Evolutionary conservation across 2,329 filamentous ascomycete genomes (phyloP), one percentile per base, ranked within the genome.

Genomic region (Fusarium austroafricanum): DNA sequence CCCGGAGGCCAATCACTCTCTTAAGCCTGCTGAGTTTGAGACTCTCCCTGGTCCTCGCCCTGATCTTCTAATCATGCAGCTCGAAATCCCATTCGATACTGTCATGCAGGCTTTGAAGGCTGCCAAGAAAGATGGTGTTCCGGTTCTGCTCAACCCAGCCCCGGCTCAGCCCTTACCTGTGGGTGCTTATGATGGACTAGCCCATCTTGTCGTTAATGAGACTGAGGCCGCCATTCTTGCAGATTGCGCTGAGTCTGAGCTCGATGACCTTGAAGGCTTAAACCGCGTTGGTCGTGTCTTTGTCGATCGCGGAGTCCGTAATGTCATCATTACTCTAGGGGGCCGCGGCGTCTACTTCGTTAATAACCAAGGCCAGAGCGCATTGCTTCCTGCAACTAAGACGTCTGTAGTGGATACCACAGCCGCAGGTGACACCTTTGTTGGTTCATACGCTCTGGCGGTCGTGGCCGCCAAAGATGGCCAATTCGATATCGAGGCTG

Each of bases 391-490:
- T 4, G 93, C 92, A 0, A 84, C 87, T 65, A 90, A 91, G 78
- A 90, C 93, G 6, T 80, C 78, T 20, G 95, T 98, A 3, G 88
- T 97, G 6, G 95, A 98, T 78, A 98, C 95, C 2, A 98, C 95
- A 10, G 95, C 92, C 3, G 96, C 96, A 7, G 95, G 95, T 0
- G 95, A 98, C 78, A 97, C 95, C 0, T 97, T 97, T 80, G 92
- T 96, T 7, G 95, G 96, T 3, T 91, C 89, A 21, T 97, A 97
- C 77, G 92, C 93, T 4, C 87, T 96, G 26, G 87, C 89, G 58
- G 86, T 91, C 29, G 92, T 92, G 38, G 83, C 76, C 52, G 75
- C 75, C n/a, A 70, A 67, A 35, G 72, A 61, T 26, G 72, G 57
- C 14, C 63, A 59, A 14, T 86, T 88, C 58, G 83, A 86, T 58